Evolutionary conservation across 352 stramenopile species (phyloP), one percentile per base, ranked within the genome.

Genomic region (Achlya hypogyna): DNA sequence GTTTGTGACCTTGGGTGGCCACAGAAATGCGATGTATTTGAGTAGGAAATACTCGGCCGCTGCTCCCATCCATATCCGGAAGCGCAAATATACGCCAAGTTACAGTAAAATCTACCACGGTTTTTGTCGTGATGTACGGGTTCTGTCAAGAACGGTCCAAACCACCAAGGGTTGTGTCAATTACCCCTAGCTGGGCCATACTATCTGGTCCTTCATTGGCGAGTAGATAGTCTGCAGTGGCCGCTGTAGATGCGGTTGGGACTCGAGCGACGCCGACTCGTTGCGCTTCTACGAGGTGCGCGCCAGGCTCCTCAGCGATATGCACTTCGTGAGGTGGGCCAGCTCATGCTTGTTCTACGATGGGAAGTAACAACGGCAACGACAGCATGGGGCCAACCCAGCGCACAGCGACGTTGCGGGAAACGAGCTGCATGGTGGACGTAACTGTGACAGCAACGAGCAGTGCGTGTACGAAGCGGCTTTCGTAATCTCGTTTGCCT

Each of bases 211-310:
- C 35, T 38, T 64, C 20, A 18, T 49, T 28, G 45, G 54, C 22
- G 54, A 20, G 38, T 51, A 64, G 23, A 64, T 64, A 4, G 40
- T 22, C 35, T 64, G 38, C 38, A 18, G 38, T 64, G 54, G 31
- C 18, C 20, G 54, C 16, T 20, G 18, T 25, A 22, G 12, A 22
- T 23, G 54, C 25, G 23, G 54, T n/a, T 64, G 27, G 54, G 35
- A 64, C 45, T 64, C 31, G 20, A 64, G 12, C 12, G 47, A 35
- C 20, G 52, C n/a, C 54, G 54, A 64, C 22, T 64, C 23, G 54
- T 64, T 64, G 40, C 54, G 54, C 54, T 64, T 64, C n/a, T 51
- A 23, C n/a, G 31, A 35, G 16, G 52, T 38, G 12, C 40, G 35
- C n/a, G 54, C 14, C 20, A 64, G 22, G 23, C 32, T 25, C 54